These are phyloP conservation scores for Penicillium vulpinum DNA, from an alignment of 2,329 filamentous ascomycete species.

Conservation along the genomic window DNA sequence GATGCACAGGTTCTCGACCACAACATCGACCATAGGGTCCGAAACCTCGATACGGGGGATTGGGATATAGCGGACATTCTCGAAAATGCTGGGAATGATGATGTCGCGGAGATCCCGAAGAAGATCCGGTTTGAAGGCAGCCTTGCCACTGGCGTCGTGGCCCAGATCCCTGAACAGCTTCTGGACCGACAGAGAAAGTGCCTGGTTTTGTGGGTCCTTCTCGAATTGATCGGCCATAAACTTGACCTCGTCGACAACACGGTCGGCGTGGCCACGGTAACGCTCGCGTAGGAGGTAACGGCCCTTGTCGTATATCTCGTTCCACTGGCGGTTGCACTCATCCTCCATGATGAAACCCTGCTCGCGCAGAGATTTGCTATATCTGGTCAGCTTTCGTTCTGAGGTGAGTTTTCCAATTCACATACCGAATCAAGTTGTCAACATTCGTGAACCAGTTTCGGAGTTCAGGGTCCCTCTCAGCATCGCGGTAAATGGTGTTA, in stretches of 20 bases:
- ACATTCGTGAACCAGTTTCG: conserved; percentile 84
- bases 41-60: conserved; percentile 92
- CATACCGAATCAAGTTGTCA: conserved; percentile 67
- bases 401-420: neutral
- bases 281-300: conserved; percentile 84
- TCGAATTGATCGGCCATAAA: conserved; percentile 90
- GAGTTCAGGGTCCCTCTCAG: conserved; percentile 81
- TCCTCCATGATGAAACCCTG: conserved; percentile 91
- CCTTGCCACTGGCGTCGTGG: conserved; percentile 78
- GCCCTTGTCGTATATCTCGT: conserved; percentile 79
- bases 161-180: conserved; percentile 91
- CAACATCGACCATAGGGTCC: conserved; percentile 77
- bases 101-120: conserved; percentile 85
- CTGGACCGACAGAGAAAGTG: conserved; percentile 71
- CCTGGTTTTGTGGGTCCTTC: conserved; percentile 79
- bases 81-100: conserved; percentile 78
- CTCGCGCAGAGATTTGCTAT: conserved; percentile 74
- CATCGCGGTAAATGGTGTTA: conserved; percentile 80
- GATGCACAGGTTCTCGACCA: conserved; percentile 91
- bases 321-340: conserved; percentile 75
- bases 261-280: conserved; percentile 82
- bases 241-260: conserved; percentile 83
- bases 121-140: conserved; percentile 88
- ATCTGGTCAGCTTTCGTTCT: neutral
- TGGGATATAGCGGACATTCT: conserved; percentile 85